Base-by-base conservation (phyloP, 306 rosid genomes). In the Hylodesmum podocarpum region DNA sequence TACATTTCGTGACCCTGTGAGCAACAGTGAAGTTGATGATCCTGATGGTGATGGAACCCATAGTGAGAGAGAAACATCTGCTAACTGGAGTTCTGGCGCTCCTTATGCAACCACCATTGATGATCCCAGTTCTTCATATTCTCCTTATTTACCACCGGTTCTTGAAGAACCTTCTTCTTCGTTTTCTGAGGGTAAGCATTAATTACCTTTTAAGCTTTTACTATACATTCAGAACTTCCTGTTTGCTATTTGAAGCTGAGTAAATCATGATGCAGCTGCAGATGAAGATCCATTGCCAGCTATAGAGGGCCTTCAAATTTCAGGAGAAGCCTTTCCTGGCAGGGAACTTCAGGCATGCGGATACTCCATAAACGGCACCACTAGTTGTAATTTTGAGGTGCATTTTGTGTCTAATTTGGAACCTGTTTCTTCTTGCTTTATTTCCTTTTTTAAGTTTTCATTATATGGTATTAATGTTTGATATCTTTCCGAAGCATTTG, bases 241-340 rank as follows among this genome's bases (percentile, higher is more conserved):
- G 28, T 68, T 68, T 68, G 69, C 57, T 40, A 64, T 65, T 76
- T 67, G 63, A 78, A 80, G 79, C 73, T 80, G 59, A 80, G 25
- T 72, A 24, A 58, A 49, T 86, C 57, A 43, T 70, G 36, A 43
- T 83, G 75, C 87, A 91, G 97, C 91, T 69, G 96, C 97, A 76
- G 98, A 94, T 81, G 98, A 94, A 33, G 98, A 94, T 85, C 98
- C 90, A 39, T 83, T 94, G 77, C 98, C 98, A 16, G 98, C 90
- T 33, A 89, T 95, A 78, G 96, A 89, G 61, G 85, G 77, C 77
- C 96, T 95, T 55, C 97, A 95, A 84, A 95, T 95, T 59, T 84
- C 97, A 41, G 98, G 98, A 8, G 98, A 95, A 67, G 91, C 92
- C 51, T 62, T 86, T 80, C 98, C 98, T 2, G 98, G 98, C 64